Evolutionary conservation across 768 basidiomycete species (phyloP), one percentile per base, ranked within the genome.

Genomic region (Fibroporia radiculosa): DNA sequence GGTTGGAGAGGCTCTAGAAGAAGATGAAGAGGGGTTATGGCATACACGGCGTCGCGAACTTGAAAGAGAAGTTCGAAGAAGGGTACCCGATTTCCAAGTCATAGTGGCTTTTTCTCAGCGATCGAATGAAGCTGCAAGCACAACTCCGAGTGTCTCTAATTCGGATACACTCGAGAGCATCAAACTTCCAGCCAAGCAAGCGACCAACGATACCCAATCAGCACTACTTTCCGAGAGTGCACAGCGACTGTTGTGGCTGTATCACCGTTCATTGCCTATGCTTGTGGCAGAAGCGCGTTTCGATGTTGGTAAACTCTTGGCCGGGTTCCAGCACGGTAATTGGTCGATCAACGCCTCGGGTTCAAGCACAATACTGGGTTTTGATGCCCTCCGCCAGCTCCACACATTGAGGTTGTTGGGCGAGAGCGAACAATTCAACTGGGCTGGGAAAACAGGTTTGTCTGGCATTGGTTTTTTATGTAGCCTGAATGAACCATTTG

Each of bases 11-110:
- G 71, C 57, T 3, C 47, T 62, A 11, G 58, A 62, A 19, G 60
- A 62, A 28, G 57, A 56, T 24, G 55, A 55, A 6, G 57, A 77
- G 18, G 83, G 91, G 1, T 75, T 82, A 52, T 96, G 92, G 90
- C 65, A 66, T n/a, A 73, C 66, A 47, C 63, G 84, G 27, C 64
- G 72, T 35, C 62, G 65, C 26, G 89, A 93, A 50, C 56, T 92
- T n/a, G 82, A 87, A 58, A 69, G 73, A 53, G 89, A 93, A 62
- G 72, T 78, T 25, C 72, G 87, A 23, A 73, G 72, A 46, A 72
- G 90, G 4, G 74, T 93, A 1, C 93, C 95, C 0, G 93, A 93
- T 40, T 83, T 93, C 47, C 79, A 84, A 53, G 88, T 93, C 40
- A 66, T 96, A 44, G 74, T 96, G 8, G 87, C 80, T 0, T 86